Evolutionary conservation across 768 basidiomycete species (phyloP).

Genomic region (Floccularia luteovirens): DNA sequence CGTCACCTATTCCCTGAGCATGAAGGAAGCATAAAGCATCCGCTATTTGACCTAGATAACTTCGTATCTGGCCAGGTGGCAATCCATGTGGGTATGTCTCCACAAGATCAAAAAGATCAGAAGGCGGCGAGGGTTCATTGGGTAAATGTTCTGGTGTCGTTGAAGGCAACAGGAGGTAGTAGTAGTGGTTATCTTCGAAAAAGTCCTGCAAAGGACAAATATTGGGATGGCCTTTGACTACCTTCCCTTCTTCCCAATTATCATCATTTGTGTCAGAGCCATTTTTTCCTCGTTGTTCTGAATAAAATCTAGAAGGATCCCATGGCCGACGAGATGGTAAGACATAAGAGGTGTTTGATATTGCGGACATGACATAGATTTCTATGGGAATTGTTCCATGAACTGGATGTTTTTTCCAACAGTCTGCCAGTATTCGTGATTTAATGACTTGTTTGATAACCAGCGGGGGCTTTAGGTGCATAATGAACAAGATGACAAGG

Average conservation of each 20-base stretch:
- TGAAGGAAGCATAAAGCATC: constrained; percentile 90
- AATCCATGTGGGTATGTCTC: constrained; percentile 85
- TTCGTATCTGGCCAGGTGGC: constrained; percentile 63
- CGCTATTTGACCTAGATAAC: constrained; percentile 88
- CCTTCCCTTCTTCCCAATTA: constrained; percentile 62
- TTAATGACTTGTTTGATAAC: constrained; percentile 99
- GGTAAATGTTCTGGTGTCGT: constrained; percentile 53
- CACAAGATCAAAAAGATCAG: constrained; percentile 93
- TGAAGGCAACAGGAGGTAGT: constrained; percentile 78
- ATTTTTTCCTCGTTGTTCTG: constrained; percentile 7
- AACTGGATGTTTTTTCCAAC: constrained; percentile 96
- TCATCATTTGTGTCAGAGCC: constrained; percentile 15
- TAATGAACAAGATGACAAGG: constrained; percentile 9
- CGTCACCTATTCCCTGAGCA: constrained; percentile 80
- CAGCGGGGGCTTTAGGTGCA: constrained; percentile 60
- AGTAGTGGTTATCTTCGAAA: constrained; percentile 94
- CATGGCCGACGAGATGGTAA: constrained; percentile 77
- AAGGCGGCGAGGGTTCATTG: constrained; percentile 47
- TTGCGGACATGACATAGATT: constrained; percentile 89
- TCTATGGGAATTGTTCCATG: constrained; percentile 98
- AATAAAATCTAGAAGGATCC: constrained; percentile 58
- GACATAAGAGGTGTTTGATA: constrained; percentile 74
- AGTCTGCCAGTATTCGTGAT: constrained; percentile 95
- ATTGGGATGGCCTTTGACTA: constrained; percentile 87
- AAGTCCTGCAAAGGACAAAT: constrained; percentile 94